Conservation (phyloP, 495 filamentous ascomycete species). For the Bryoglossum gracile region DNA sequence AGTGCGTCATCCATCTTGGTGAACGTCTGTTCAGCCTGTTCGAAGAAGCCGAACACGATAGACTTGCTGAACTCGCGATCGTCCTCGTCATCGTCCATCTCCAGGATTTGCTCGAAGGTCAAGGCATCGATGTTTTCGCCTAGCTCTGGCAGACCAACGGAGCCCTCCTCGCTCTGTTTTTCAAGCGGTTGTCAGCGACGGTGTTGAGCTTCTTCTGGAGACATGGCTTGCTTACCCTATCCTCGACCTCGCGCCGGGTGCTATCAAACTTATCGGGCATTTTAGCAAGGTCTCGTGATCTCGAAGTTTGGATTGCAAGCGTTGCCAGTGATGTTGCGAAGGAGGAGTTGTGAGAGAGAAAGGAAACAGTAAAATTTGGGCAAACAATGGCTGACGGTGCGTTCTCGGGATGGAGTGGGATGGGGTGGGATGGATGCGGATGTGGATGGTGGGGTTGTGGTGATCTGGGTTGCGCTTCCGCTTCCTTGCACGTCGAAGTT, state of each 20-base stretch:
- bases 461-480: too few relatives aligned
- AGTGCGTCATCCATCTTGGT: slow-evolving; percentile 71
- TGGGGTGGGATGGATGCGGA: too few relatives aligned
- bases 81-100: slow-evolving; percentile 29
- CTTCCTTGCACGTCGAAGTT: too few relatives aligned
- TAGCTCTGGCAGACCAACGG: slow-evolving; percentile 31
- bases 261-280: slow-evolving; percentile 9
- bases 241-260: slow-evolving; percentile 18
- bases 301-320: background rate
- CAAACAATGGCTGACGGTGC: too few relatives aligned
- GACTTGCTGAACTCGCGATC: slow-evolving; percentile 50
- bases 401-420: too few relatives aligned
- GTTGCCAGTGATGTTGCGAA: background rate
- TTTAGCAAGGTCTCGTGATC: slow-evolving; percentile 4
- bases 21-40: slow-evolving; percentile 84
- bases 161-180: slow-evolving; percentile 26
- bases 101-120: slow-evolving; percentile 88
- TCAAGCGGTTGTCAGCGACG: too few relatives aligned
- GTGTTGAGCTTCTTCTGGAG: background rate
- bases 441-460: too few relatives aligned
- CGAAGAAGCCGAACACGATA: slow-evolving; percentile 89
- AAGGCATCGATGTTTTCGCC: slow-evolving; percentile 66
- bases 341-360: too few relatives aligned
- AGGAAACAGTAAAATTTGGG: too few relatives aligned
- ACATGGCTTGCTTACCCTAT: slow-evolving; percentile 14